A percentile compares a stretch with the other conserved stretches of the same genome.
Evolutionary conservation across 1,284 basidiomycete species (phyloP).

Genomic region (Ustilago cynodontis): DNA sequence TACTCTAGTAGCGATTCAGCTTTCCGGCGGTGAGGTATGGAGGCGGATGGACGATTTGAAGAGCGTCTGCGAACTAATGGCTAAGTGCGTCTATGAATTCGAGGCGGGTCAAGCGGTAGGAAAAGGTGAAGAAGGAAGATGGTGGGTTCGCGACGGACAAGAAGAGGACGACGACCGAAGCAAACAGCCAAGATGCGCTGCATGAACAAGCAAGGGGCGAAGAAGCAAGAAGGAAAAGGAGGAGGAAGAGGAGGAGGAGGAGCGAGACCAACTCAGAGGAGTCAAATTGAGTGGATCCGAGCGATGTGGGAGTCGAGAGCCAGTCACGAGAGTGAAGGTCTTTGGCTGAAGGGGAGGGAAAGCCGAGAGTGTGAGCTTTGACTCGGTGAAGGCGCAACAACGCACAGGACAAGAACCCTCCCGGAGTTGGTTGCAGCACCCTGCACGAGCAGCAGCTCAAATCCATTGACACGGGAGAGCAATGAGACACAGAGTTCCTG

Average conservation of each 20-base stretch:
- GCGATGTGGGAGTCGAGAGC: background rate
- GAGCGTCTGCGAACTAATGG: background rate
- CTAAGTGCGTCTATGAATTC: background rate
- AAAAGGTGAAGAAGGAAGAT: background rate
- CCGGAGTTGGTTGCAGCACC: conserved; percentile 31
- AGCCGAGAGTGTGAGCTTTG: conserved; percentile 14
- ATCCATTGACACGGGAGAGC: conserved; percentile 11
- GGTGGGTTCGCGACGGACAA: background rate
- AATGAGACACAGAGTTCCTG: conserved; percentile 8
- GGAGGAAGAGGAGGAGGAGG: background rate
- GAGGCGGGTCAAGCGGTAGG: conserved; percentile 17
- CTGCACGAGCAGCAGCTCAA: conserved; percentile 30
- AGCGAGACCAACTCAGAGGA: background rate
- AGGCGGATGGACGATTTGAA: background rate
- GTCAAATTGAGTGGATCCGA: conserved; percentile 1
- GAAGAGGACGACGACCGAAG: conserved; percentile 13
- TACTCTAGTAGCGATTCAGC: background rate
- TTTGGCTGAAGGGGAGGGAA: conserved; percentile 3
- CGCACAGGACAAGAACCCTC: conserved; percentile 7
- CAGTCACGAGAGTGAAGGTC: background rate
- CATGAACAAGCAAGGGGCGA: conserved; percentile 16
- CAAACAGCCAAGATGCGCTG: conserved; percentile 21
- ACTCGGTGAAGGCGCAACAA: background rate
- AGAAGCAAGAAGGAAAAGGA: background rate
- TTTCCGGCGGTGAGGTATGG: conserved; percentile 19